Base-by-base conservation (phyloP, 2,329 filamentous ascomycete genomes). In the Colletotrichum spaethianum region DNA sequence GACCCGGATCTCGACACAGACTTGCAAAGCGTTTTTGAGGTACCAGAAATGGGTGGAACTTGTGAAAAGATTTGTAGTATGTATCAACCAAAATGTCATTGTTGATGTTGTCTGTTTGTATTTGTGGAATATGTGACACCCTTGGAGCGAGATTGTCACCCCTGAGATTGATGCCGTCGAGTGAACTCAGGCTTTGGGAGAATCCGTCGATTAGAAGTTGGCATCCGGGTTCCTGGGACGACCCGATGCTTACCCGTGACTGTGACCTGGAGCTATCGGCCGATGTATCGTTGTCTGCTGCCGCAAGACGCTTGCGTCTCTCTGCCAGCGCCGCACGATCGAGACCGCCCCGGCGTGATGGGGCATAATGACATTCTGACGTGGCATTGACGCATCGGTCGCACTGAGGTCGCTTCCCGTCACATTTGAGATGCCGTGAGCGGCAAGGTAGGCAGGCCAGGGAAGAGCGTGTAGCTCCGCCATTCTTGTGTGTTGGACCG, bases 391-490 rank as follows among this genome's bases (percentile, higher is more conserved):
- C 74, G 74, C 87, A 89, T 65, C 86, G 80, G 11, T 75, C 78
- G 70, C 87, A 88, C 59, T 81, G 82, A 6, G 86, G 86, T 20
- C 83, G 82, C 38, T 82, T 82, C 16, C 84, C 86, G 75, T 88
- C 86, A 76, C 87, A 89, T 75, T 88, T 88, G 44, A 88, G 77
- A 76, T 89, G 87, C 42, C 86, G 80, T 28, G 80, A 84, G 26
- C 87, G 83, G 70, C 87, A 89, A 36, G 84, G 83, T 12, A 88
- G 83, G 75, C 87, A 89, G 18, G 87, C 87, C 63, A 85, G 74
- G 2, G 81, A 79, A 0, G 80, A 82, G 48, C 77, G 76, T 16
- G 76, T 53, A 44, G 60, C 31, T 4, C n/a, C 60, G n/a, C 60
- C 36, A 7, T 26, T 44, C 31, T 28, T 40, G 7, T 38, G 38